A percentile compares a stretch with the other conserved stretches of the same genome.
Conservation (phyloP, 208 protist genomes). For the Trypanosoma theileri region DNA sequence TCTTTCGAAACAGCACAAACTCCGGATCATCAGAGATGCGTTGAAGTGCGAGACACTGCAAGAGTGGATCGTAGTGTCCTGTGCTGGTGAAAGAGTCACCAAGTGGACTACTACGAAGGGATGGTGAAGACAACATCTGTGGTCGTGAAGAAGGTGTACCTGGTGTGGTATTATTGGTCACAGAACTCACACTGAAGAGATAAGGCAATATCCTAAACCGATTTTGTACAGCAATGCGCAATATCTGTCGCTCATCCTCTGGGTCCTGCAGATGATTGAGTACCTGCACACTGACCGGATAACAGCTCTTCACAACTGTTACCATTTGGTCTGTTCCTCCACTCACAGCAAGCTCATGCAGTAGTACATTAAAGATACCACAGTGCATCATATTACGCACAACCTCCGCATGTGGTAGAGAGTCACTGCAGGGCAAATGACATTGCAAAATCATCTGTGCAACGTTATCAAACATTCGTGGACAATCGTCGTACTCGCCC, state of each 20-base stretch:
- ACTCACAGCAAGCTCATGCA: conserved; percentile 57
- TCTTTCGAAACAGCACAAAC: conserved; percentile 52
- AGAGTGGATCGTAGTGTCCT: conserved; percentile 64
- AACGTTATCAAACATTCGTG: conserved; percentile 83
- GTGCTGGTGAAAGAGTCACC: conserved; percentile 54
- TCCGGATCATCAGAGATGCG: conserved; percentile 62
- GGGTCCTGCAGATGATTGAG: conserved; percentile 44
- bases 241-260: conserved; percentile 31
- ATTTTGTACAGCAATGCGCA: conserved; percentile 60
- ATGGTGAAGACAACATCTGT: conserved; percentile 39
- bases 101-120: conserved; percentile 53
- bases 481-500: conserved; percentile 68
- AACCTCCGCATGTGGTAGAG: conserved; percentile 42
- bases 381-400: conserved; percentile 63
- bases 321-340: conserved; percentile 64
- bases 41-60: conserved; percentile 59
- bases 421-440: conserved; percentile 44
- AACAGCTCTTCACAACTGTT: conserved; percentile 62
- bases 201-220: conserved; percentile 74
- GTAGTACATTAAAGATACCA: conserved; percentile 76
- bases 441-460: conserved; percentile 71
- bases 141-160: conserved; percentile 36
- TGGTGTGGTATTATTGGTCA: conserved; percentile 43
- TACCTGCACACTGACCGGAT: conserved; percentile 38
- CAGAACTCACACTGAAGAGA: conserved; percentile 59